Evolutionary conservation across 2,329 filamentous ascomycete species (phyloP), one percentile per base, ranked within the genome.

Genomic region (Xylariaceae sp.): DNA sequence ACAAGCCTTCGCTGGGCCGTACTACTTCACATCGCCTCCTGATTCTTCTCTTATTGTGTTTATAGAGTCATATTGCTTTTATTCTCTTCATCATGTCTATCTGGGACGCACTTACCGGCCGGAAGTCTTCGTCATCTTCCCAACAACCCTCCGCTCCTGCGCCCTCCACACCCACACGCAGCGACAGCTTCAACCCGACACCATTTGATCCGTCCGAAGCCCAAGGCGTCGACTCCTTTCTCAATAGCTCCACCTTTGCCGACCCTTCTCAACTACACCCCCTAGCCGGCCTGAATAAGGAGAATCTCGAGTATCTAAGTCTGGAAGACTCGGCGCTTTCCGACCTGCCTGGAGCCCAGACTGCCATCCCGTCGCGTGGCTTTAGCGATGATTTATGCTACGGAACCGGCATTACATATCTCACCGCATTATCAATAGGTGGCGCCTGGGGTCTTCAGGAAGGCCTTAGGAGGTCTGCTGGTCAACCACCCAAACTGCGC

Each of bases 381-480:
- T 99, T 96, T 86, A 96, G 92, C 57, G 94, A 99, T 71, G 94
- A 99, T 73, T 84, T 99, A 55, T 97, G 94, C 77, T 99, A 99
- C 73, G 94, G 95, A 69, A 95, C 94, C 18, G 94, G 94, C 66
- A 87, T 93, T 58, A 96, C 92, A 70, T 99, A 99, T 72, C 80
- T 99, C 56, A 79, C 89, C n/a, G 94, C 89, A 6, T 79, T 99
- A 66, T 83, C 88, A 33, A 71, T 95, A 62, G 94, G 94, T 73
- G 94, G 94, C 63, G 87, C 85, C 52, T 97, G 93, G 93, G 94
- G 94, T 58, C 74, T 99, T 64, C 87, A 89, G 61, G 94, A 99
- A 75, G 94, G 94, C 9, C 76, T 97, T 65, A 85, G 87, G 68
- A 87, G 88, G 73, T 89, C 87, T n/a, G 84, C 84, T 57, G 82